Percentiles rank a stretch among this genome's conserved stretches.
Conservation (phyloP, 805 yeast genomes). For the Metschnikowia dekortorum region DNA sequence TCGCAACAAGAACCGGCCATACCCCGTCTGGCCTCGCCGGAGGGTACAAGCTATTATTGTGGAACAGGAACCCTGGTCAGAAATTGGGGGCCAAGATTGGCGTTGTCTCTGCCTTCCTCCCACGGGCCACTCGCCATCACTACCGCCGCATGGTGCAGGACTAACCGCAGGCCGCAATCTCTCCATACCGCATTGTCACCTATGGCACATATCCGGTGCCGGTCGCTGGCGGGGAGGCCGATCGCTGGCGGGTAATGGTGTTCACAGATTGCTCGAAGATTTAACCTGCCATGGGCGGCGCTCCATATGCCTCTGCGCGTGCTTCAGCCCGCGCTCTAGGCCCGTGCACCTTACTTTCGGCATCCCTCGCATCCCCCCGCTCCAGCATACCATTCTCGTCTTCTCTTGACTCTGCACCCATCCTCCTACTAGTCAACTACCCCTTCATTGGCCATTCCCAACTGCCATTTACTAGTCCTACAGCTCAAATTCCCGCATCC, state of each 20-base stretch:
- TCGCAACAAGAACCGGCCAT: no score
- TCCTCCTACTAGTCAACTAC: not conserved
- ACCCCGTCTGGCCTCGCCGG: no score
- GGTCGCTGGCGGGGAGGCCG: not conserved
- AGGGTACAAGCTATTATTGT: not conserved
- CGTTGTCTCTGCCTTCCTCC: not conserved
- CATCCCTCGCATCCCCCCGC: not conserved
- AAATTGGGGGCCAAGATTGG: not conserved
- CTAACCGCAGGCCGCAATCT: not conserved
- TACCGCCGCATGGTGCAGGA: not conserved
- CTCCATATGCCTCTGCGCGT: no score
- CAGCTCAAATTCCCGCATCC: no score
- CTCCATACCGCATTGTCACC: not conserved
- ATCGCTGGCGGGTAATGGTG: not conserved
- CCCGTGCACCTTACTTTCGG: not conserved
- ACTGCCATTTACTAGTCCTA: no score
- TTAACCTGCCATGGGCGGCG: not conserved
- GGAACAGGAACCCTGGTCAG: not conserved
- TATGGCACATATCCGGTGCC: no score
- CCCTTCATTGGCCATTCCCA: no score
- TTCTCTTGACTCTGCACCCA: not conserved
- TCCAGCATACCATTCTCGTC: not conserved
- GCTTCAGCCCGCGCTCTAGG: not conserved
- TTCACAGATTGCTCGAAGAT: not conserved
- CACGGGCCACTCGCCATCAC: not conserved